A percentile compares a stretch with the other conserved stretches of the same genome.
phyloP scores from a whole-genome alignment of 192 early-diverging fungal genomes.

The Backusella westeae region DNA sequence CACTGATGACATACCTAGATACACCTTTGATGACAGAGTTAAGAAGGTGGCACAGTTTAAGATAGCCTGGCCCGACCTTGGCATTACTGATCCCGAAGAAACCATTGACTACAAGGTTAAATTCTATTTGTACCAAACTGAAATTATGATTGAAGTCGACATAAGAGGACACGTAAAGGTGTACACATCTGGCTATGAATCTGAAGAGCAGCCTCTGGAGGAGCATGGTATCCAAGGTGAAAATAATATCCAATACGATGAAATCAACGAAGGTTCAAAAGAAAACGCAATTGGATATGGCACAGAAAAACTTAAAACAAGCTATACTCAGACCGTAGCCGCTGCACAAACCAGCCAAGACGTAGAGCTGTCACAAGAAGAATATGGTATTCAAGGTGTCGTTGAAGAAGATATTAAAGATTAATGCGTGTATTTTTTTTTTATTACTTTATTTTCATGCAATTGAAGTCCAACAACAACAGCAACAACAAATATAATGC shows the following conservation, averaged over 20 bases:
- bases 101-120: neutral
- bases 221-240: neutral
- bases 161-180: neutral
- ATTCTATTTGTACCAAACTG: slow-evolving; percentile 1
- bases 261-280: neutral
- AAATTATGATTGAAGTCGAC: neutral
- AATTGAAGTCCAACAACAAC: neutral
- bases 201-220: neutral
- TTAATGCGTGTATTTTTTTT: neutral
- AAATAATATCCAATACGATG: neutral
- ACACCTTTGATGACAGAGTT: neutral
- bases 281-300: neutral
- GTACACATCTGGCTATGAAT: neutral
- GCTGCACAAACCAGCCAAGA: neutral
- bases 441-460: neutral
- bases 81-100: neutral
- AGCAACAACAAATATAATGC: neutral
- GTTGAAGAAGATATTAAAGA: neutral
- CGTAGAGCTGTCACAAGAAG: neutral
- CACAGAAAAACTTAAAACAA: neutral
- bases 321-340: neutral
- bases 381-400: neutral
- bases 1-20: neutral
- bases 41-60: neutral
- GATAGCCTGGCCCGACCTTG: neutral